Conservation (phyloP, 345 rosid genomes). For the Syzygium aromaticum region DNA sequence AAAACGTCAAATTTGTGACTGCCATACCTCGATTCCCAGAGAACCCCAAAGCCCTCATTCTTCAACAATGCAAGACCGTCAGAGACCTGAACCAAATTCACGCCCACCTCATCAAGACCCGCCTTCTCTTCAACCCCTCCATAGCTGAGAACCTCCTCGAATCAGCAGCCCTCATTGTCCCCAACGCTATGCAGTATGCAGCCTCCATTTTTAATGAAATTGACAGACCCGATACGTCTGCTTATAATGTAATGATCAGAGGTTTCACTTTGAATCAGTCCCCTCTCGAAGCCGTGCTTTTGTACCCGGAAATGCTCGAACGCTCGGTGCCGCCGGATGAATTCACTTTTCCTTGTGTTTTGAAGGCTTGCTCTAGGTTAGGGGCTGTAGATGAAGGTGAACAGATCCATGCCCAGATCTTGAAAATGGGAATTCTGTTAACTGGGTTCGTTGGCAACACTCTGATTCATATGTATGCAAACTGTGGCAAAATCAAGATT, state of each 20-base stretch:
- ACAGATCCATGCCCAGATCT: conserved; percentile 29
- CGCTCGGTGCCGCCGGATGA: conserved; percentile 12
- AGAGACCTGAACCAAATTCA: conserved; percentile 29
- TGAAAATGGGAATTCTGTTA: conserved; percentile 19
- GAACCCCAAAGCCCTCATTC: conserved; percentile 15
- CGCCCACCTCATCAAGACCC: conserved; percentile 29
- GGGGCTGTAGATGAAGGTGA: conserved; percentile 21
- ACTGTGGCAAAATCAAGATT: conserved; percentile 8
- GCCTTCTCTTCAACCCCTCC: conserved; percentile 21
- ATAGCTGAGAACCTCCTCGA: conserved; percentile 23
- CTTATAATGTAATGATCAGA: conserved; percentile 36
- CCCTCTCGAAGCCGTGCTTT: conserved; percentile 14
- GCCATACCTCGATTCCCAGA: conserved; percentile 16
- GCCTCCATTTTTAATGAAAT: conserved; percentile 26
- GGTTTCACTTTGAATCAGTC: conserved; percentile 16
- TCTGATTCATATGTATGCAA: conserved; percentile 17
- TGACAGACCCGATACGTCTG: conserved; percentile 20
- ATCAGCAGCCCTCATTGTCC: conserved; percentile 23
- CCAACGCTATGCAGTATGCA: conserved; percentile 28
- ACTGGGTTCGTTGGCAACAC: conserved; percentile 16
- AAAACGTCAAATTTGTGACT: neutral
- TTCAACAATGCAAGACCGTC: conserved; percentile 23
- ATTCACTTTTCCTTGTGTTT: conserved; percentile 27
- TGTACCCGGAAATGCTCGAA: conserved; percentile 21
- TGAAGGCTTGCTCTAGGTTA: conserved; percentile 34